Base-by-base conservation (phyloP, 192 early-diverging fungal genomes). In the Podila epicladia region DNA sequence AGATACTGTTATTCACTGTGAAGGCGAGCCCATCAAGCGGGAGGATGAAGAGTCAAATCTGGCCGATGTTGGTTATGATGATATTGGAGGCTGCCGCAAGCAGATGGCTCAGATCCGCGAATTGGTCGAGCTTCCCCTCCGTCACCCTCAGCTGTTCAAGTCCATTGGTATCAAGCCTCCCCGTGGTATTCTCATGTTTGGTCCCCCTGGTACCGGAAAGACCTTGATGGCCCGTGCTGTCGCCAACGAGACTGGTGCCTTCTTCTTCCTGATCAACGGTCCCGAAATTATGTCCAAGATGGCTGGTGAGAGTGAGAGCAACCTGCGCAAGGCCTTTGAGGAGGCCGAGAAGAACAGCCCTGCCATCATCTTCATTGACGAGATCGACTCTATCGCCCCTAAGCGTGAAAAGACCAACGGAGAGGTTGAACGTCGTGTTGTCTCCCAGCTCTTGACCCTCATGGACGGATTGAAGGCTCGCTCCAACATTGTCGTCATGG, bases 251-350 rank as follows among this genome's bases (percentile, higher is more conserved):
- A 99, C 97, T 37, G 98, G 98, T 33, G 98, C 97, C 19, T 98
- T 98, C 93, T 97, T 99, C 91, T 98, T 99, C 87, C 84, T 97
- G 62, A 98, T 99, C 87, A 98, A 98, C 79, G 98, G 97, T 45
- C 98, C 98, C 62, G 97, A 98, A 82, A 98, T 99, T 77, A 98
- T 99, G 97, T 97, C 95, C 74, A 98, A 98, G 88, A 99, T 99
- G 98, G 97, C 98, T 58, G 98, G 98, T 78, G 98, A 99, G 84
- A 95, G 94, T 70, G 98, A 99, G 88, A 93, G 91, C 65, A 99
- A 99, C 82, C 77, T 99, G 75, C 92, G 98, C 65, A 98, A 99
- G 87, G 97, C 96, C 9, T 99, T 99, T 69, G 97, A 98, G 74
- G 98, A 99, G 83, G 98, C 98, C 24, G 96, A 97, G 84, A 97